Evolutionary conservation across 2,329 filamentous ascomycete genomes (phyloP).

Genomic region (Pseudogymnoascus sp.): DNA sequence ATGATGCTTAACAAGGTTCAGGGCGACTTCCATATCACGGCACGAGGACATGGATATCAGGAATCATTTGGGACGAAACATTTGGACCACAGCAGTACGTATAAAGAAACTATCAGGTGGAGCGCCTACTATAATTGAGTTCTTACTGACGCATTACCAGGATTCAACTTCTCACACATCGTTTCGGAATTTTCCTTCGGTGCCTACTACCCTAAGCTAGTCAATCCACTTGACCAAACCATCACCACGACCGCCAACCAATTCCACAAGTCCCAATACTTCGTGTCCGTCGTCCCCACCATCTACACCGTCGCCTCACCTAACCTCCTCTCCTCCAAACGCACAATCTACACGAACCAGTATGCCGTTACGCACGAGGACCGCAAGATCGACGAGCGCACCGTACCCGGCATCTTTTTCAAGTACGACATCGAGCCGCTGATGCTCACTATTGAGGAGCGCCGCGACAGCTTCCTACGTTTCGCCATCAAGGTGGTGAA

Average conservation of each 20-base stretch:
- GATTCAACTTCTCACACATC: slow-evolving; percentile 96
- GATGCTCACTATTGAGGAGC: slow-evolving; percentile 74
- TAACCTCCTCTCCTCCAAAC: slow-evolving; percentile 27
- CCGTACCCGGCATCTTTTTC: slow-evolving; percentile 86
- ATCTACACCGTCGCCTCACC: slow-evolving; percentile 63
- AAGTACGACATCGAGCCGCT: slow-evolving; percentile 99
- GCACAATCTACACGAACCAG: slow-evolving; percentile 84
- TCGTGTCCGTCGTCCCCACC: slow-evolving; percentile 87
- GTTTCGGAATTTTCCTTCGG: slow-evolving; percentile 95
- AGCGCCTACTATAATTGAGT: not conserved
- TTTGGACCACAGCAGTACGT: slow-evolving; percentile 70
- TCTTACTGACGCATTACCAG: slow-evolving; percentile 37
- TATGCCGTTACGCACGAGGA: slow-evolving; percentile 93
- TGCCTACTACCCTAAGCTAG: slow-evolving; percentile 86
- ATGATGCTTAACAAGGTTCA: slow-evolving; percentile 94
- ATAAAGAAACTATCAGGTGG: no score
- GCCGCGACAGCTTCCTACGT: slow-evolving; percentile 62
- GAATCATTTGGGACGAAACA: slow-evolving; percentile 59
- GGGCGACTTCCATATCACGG: slow-evolving; percentile 96
- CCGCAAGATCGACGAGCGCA: slow-evolving; percentile 57
- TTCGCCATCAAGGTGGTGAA: slow-evolving; percentile 81
- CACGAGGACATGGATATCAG: slow-evolving; percentile 87
- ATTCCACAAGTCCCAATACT: slow-evolving; percentile 98
- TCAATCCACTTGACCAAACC: slow-evolving; percentile 90
- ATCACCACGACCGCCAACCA: slow-evolving; percentile 63